Conservation (phyloP, 495 filamentous ascomycete genomes). For the Penicillium argentinense region DNA sequence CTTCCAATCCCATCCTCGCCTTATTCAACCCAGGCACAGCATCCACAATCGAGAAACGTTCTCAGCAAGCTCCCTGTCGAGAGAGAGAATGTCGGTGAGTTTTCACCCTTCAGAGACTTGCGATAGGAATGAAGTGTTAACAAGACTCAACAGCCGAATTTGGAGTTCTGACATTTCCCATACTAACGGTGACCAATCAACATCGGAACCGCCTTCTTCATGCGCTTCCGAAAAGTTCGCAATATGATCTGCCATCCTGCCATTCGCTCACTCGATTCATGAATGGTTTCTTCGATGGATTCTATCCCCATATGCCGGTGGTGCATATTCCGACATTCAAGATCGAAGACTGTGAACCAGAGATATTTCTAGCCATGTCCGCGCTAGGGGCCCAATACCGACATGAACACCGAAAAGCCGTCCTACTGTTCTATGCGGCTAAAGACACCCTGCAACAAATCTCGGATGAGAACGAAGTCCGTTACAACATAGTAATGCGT, state of each 20-base stretch:
- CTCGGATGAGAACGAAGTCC: not conserved
- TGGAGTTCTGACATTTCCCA: conserved; percentile 20
- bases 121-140: not conserved
- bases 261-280: conserved; percentile 22
- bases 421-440: conserved; percentile 11
- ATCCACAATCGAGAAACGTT: not conserved
- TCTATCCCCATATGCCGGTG: conserved; percentile 26
- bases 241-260: conserved; percentile 6
- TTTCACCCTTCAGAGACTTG: not conserved
- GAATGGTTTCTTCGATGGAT: conserved; percentile 20
- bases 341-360: conserved; percentile 14
- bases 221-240: not conserved
- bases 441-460: conserved; percentile 5
- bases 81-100: not conserved
- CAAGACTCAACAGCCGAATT: conserved; percentile 8
- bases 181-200: conserved; percentile 12
- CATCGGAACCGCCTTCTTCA: conserved; percentile 8
- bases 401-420: conserved; percentile 16
- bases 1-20: not conserved
- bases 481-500: conserved; percentile 2
- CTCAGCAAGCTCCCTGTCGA: not conserved
- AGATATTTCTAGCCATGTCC: conserved; percentile 25
- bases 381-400: conserved; percentile 26
- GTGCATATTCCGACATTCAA: conserved; percentile 30
- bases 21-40: not conserved